A percentile compares a stretch with the other conserved stretches of the same genome.
Evolutionary conservation across 768 basidiomycete genomes (phyloP).

Genomic region (Chiua virens): DNA sequence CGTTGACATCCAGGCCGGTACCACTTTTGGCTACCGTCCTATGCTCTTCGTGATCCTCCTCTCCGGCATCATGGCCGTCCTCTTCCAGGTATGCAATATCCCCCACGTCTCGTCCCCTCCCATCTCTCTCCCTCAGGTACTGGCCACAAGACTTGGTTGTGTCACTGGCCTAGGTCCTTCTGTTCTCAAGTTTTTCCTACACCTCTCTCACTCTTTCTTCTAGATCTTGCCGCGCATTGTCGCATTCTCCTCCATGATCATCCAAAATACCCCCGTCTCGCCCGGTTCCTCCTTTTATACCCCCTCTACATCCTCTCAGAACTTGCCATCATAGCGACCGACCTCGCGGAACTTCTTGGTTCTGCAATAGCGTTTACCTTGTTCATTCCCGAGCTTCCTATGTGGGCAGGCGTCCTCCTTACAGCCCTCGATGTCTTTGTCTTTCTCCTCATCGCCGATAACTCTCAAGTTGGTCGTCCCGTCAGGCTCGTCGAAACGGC

Average conservation of each 20-base stretch:
- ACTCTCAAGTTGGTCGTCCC: slow-evolving; percentile 30
- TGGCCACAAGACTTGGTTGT: slow-evolving; percentile 44
- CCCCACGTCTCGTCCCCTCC: background rate
- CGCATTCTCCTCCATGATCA: slow-evolving; percentile 47
- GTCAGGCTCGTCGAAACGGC: slow-evolving; percentile 40
- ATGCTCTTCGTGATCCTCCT: slow-evolving; percentile 48
- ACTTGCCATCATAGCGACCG: slow-evolving; percentile 55
- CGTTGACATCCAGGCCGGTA: slow-evolving; percentile 44
- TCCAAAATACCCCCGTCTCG: slow-evolving; percentile 37
- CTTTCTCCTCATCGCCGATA: slow-evolving; percentile 43
- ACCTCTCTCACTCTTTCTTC: background rate
- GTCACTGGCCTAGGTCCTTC: slow-evolving; percentile 26
- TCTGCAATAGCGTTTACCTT: slow-evolving; percentile 59
- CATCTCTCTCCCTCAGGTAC: slow-evolving; percentile 18
- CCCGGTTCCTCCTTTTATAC: slow-evolving; percentile 42
- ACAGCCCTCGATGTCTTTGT: slow-evolving; percentile 51
- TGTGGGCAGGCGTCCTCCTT: slow-evolving; percentile 49
- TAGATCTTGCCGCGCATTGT: slow-evolving; percentile 50
- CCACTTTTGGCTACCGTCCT: slow-evolving; percentile 43
- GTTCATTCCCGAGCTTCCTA: slow-evolving; percentile 47
- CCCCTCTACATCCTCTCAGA: slow-evolving; percentile 47
- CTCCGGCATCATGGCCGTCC: slow-evolving; percentile 44
- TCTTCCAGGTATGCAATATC: slow-evolving; percentile 33
- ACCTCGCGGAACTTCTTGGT: slow-evolving; percentile 61
- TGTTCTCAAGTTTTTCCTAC: too few relatives aligned